A percentile compares a stretch with the other conserved stretches of the same genome.
These are phyloP conservation scores for Sarocladium kiliense DNA, from an alignment of 2,329 filamentous ascomycete genomes.

Conservation along the genomic window DNA sequence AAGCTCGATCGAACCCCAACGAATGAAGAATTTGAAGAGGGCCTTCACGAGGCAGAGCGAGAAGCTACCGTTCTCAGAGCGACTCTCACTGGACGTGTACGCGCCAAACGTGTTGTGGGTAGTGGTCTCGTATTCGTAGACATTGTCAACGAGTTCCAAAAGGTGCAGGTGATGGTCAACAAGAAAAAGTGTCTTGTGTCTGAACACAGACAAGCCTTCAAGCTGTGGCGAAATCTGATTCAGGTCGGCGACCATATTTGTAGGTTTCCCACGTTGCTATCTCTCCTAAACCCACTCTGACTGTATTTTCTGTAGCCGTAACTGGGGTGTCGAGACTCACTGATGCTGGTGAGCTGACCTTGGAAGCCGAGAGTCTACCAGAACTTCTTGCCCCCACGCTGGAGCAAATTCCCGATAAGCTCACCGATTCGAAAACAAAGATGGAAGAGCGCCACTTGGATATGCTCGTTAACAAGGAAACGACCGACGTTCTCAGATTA, in stretches of 20 bases:
- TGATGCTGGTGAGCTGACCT: constrained; percentile 67
- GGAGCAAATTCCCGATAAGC: constrained; percentile 67
- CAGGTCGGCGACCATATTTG: constrained; percentile 80
- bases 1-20: not conserved
- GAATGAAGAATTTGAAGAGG: constrained; percentile 26
- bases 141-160: constrained; percentile 65
- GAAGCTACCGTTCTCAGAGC: constrained; percentile 15
- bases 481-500: constrained; percentile 65
- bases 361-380: constrained; percentile 65
- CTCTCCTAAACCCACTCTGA: constrained; percentile 15
- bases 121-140: constrained; percentile 82
- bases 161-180: constrained; percentile 73
- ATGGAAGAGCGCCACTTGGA: constrained; percentile 80
- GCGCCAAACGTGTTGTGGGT: constrained; percentile 64
- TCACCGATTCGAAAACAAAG: constrained; percentile 66
- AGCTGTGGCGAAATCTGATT: constrained; percentile 58
- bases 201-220: constrained; percentile 33
- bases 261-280: constrained; percentile 40
- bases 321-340: constrained; percentile 67
- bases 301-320: constrained; percentile 47
- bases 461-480: constrained; percentile 68
- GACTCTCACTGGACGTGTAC: constrained; percentile 58
- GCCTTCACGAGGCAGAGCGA: constrained; percentile 22
- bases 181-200: constrained; percentile 39
- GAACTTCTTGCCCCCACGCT: constrained; percentile 71